These are phyloP conservation scores for Pluteus cervinus DNA, from an alignment of 768 basidiomycete genomes.

Conservation along the genomic window DNA sequence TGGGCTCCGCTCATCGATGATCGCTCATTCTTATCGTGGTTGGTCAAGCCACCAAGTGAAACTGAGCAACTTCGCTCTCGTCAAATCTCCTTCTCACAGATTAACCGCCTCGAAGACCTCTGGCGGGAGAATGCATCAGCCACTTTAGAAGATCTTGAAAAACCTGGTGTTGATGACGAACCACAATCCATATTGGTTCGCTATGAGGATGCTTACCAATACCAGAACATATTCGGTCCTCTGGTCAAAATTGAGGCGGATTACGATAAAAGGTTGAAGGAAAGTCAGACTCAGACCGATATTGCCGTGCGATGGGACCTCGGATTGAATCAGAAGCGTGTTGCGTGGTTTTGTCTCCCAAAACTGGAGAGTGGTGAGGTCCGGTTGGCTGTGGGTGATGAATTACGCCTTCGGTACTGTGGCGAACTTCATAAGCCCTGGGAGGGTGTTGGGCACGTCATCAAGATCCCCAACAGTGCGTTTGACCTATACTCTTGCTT, in stretches of 20 bases:
- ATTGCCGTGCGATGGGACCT: slow-evolving; percentile 97
- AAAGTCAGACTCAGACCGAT: slow-evolving; percentile 97
- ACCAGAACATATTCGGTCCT: slow-evolving; percentile 99
- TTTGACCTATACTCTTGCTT: slow-evolving; percentile 8
- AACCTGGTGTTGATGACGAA: slow-evolving; percentile 96
- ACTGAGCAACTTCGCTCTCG: slow-evolving; percentile 93
- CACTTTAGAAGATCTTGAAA: slow-evolving; percentile 93
- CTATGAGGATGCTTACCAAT: slow-evolving; percentile 99
- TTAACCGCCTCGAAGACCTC: slow-evolving; percentile 94
- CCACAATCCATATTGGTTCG: slow-evolving; percentile 85
- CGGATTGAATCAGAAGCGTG: slow-evolving; percentile 95
- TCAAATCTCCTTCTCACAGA: slow-evolving; percentile 95
- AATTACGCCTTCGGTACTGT: slow-evolving; percentile 82
- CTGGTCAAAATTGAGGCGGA: slow-evolving; percentile 99
- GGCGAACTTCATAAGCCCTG: slow-evolving; percentile 89
- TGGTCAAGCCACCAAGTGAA: slow-evolving; percentile 96
- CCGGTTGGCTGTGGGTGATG: slow-evolving; percentile 93
- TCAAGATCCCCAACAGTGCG: slow-evolving; percentile 98
- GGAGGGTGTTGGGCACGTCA: slow-evolving; percentile 97
- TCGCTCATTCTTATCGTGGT: slow-evolving; percentile 97
- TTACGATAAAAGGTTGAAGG: slow-evolving; percentile 96
- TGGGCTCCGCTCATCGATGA: slow-evolving; percentile 99
- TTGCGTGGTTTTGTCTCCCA: slow-evolving; percentile 97
- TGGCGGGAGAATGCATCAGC: slow-evolving; percentile 97
- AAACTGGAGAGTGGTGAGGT: slow-evolving; percentile 99